Conservation (phyloP, 306 rosid species). For the Begonia loranthoides region DNA sequence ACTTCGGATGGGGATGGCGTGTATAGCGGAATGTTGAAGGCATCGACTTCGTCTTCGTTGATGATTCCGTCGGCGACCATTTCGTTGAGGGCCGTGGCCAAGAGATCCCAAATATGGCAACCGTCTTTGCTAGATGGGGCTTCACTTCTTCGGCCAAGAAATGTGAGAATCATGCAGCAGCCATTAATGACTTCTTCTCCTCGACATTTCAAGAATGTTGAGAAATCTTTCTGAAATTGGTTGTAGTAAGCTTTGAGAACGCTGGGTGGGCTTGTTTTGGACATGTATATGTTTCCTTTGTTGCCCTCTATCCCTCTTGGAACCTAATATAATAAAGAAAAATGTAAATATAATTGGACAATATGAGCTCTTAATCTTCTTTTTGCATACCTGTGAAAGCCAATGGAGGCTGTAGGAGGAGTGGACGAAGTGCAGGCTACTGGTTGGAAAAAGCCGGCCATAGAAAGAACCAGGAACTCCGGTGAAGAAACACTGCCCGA, state of each 20-base stretch:
- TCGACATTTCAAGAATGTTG: slow-evolving; percentile 22
- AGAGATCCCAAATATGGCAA: neutral
- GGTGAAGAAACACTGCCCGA: slow-evolving; percentile 24
- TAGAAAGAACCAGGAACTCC: slow-evolving; percentile 55
- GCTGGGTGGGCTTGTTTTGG: slow-evolving; percentile 16
- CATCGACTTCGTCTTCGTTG: slow-evolving; percentile 20
- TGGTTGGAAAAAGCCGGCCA: slow-evolving; percentile 29
- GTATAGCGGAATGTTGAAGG: slow-evolving; percentile 26
- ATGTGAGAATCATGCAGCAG: slow-evolving; percentile 31
- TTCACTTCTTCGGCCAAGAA: slow-evolving; percentile 11
- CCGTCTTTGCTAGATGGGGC: slow-evolving; percentile 7
- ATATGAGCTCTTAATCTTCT: neutral
- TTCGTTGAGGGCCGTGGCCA: slow-evolving; percentile 25
- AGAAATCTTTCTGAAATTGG: slow-evolving; percentile 30
- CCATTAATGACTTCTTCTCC: slow-evolving; percentile 18
- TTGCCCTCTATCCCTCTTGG: slow-evolving; percentile 19
- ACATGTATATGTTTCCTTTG: slow-evolving; percentile 14
- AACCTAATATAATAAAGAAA: slow-evolving; percentile 1
- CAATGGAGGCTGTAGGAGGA: slow-evolving; percentile 40
- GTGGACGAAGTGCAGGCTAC: slow-evolving; percentile 32
- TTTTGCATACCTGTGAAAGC: slow-evolving; percentile 27
- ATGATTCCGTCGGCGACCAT: slow-evolving; percentile 37
- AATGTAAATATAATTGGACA: too few species aligned
- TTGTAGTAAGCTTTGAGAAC: slow-evolving; percentile 13
- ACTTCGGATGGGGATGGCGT: slow-evolving; percentile 24